These are phyloP conservation scores for Gloeopeniophorella convolvens DNA, from an alignment of 768 basidiomycete genomes.

Conservation along the genomic window DNA sequence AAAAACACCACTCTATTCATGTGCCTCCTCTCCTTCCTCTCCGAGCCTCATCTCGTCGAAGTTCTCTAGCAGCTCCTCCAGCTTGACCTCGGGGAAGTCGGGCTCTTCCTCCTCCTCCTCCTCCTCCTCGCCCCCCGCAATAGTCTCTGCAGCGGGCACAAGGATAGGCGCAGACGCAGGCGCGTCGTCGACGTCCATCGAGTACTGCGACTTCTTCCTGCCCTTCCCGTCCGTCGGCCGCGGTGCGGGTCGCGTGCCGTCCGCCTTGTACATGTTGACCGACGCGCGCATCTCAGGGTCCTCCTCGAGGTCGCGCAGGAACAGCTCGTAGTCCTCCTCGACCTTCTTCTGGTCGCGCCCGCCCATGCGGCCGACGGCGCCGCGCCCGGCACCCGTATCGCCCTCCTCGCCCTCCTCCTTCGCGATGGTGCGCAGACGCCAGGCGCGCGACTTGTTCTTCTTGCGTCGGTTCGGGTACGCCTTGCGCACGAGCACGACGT, in stretches of 20 bases:
- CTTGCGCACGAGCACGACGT: slow-evolving; percentile 92
- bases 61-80: slow-evolving; percentile 85
- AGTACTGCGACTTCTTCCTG: slow-evolving; percentile 43
- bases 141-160: slow-evolving; percentile 24
- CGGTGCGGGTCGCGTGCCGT: slow-evolving; percentile 25
- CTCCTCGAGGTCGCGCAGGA: slow-evolving; percentile 91
- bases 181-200: slow-evolving; percentile 64
- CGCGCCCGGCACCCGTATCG: slow-evolving; percentile 67
- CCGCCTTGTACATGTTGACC: slow-evolving; percentile 81
- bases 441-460: slow-evolving; percentile 77
- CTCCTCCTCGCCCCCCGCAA: slow-evolving; percentile 29
- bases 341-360: slow-evolving; percentile 89
- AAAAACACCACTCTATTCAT: slow-evolving; percentile 6
- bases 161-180: slow-evolving; percentile 28
- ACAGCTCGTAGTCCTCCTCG: slow-evolving; percentile 94
- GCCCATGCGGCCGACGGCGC: slow-evolving; percentile 86
- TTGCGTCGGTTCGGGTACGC: slow-evolving; percentile 90
- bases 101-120: slow-evolving; percentile 50
- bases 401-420: slow-evolving; percentile 87
- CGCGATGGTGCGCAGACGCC: slow-evolving; percentile 89
- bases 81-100: slow-evolving; percentile 82
- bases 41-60: slow-evolving; percentile 88
- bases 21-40: slow-evolving; percentile 29
- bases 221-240: no score
- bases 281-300: slow-evolving; percentile 84